Evolutionary conservation across 768 basidiomycete species (phyloP), one percentile per base, ranked within the genome.

Genomic region (Russula brevipes): DNA sequence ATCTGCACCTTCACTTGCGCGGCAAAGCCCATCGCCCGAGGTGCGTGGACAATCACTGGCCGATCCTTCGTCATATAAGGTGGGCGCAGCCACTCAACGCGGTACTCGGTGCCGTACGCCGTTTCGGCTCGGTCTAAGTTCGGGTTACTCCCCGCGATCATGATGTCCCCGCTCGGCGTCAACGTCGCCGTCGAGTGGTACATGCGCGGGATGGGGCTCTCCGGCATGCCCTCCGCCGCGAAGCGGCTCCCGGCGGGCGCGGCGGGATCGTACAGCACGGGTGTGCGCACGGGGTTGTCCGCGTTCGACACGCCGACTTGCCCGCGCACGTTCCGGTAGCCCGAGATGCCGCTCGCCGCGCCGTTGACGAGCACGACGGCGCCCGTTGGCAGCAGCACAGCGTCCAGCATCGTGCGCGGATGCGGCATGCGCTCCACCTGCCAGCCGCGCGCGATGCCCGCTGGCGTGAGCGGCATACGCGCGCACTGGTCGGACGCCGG

Each of bases 111-210:
- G 36, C 86, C 85, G 71, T 89, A 94, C 70, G 77, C 77, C 46
- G 82, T 68, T 68, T 84, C 86, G 68, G 86, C 90, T 57, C 88
- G 77, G 72, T 92, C 89, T 62, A 91, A 73, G 73, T 92, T 92
- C 31, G 91, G 91, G 69, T 91, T 92, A 63, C 89, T 89, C 39
- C 90, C 90, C 19, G 89, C 85, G 60, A 93, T 84, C 85, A 92
- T 83, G 54, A 92, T 73, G 56, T 82, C 80, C 3, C 85, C 91
- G 36, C 75, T 76, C 7, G 90, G 90, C 8, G 88, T 87, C 69
- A 91, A 74, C 16, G 86, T 89, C 51, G 90, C 91, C 0, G 88
- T 84, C n/a, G 89, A 91, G 70, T 92, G 90, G 70, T 92, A 93
- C 73, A 93, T 69, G 56, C 91, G 75, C 17, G 91, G 85, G 64